Percentiles rank a stretch among this genome's conserved stretches.
Conservation (phyloP, 1,139 yeast genomes). For the Magnusiomyces clavatus region DNA sequence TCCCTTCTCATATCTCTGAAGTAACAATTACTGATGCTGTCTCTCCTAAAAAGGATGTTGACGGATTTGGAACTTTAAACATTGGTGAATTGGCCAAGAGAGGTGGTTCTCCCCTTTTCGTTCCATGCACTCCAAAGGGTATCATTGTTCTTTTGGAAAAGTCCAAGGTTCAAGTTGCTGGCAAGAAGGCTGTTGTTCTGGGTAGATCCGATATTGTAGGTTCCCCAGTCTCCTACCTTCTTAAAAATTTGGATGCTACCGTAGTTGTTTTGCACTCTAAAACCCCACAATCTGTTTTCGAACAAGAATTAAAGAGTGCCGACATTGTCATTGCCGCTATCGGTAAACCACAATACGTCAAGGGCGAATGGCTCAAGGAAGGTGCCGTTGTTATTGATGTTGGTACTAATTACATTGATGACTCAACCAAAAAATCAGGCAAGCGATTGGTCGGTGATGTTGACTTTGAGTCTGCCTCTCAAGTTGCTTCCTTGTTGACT, state of each 20-base stretch:
- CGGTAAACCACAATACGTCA: conserved; percentile 74
- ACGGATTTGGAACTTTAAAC: conserved; percentile 86
- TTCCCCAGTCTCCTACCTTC: conserved; percentile 76
- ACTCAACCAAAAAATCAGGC: conserved; percentile 71
- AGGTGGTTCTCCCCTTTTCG: conserved; percentile 74
- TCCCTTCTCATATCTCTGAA: conserved; percentile 78
- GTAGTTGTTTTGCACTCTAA: conserved; percentile 82
- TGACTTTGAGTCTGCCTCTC: conserved; percentile 60
- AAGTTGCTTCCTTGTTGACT: conserved; percentile 68
- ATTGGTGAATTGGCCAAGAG: conserved; percentile 87
- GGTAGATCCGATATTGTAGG: conserved; percentile 98
- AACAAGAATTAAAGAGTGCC: conserved; percentile 53
- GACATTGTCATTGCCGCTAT: conserved; percentile 91
- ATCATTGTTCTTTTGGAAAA: conserved; percentile 68
- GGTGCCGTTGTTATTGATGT: conserved; percentile 91
- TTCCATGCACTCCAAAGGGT: conserved; percentile 97
- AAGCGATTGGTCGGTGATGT: conserved; percentile 90
- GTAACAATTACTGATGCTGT: conserved; percentile 73
- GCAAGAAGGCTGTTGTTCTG: conserved; percentile 84
- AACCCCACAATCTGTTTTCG: conserved; percentile 32
- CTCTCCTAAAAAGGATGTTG: conserved; percentile 77
- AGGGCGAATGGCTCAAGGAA: conserved; percentile 83
- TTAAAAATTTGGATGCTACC: conserved; percentile 73
- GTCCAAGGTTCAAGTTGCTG: conserved; percentile 57
- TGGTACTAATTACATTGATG: conserved; percentile 86